Percentiles rank a stretch among this genome's conserved stretches.
Evolutionary conservation across 495 filamentous ascomycete species (phyloP).

Genomic region (Hypoxylon intermedium): DNA sequence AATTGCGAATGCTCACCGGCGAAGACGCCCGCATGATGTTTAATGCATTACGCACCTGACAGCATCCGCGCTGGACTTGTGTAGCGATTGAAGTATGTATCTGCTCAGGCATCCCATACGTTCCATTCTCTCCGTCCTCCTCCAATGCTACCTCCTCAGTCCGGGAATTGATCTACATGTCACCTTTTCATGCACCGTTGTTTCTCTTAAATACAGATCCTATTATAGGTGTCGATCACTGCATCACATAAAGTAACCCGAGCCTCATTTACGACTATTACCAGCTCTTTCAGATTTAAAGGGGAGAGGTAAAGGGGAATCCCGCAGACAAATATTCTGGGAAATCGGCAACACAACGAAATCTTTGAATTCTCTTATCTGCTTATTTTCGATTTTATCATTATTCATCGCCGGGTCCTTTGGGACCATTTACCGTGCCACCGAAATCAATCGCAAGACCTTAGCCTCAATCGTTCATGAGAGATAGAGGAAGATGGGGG

Average conservation of each 20-base stretch:
- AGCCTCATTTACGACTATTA: slow-evolving; percentile 15
- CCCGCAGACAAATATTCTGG: neutral
- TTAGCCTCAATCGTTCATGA: no score
- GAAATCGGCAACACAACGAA: neutral
- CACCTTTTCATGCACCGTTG: slow-evolving; percentile 4
- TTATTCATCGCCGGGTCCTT: neutral
- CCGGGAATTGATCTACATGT: neutral
- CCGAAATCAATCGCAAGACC: no score
- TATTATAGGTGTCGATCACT: slow-evolving; percentile 16
- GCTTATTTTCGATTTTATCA: slow-evolving; percentile 4
- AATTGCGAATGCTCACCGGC: no score
- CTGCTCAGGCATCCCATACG: no score
- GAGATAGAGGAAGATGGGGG: no score
- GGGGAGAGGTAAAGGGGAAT: slow-evolving; percentile 4
- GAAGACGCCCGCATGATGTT: no score
- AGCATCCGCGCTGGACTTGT: no score
- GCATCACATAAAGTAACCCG: slow-evolving; percentile 8
- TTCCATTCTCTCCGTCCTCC: neutral
- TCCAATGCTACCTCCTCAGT: neutral
- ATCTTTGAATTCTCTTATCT: neutral
- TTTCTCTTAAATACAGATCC: neutral
- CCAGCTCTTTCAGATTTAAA: neutral
- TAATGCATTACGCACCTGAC: no score
- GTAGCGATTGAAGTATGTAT: no score
- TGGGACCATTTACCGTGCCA: neutral